Evolutionary conservation across 208 protist species (phyloP), one percentile per base, ranked within the genome.

Genomic region (Trypanosoma congolense): DNA sequence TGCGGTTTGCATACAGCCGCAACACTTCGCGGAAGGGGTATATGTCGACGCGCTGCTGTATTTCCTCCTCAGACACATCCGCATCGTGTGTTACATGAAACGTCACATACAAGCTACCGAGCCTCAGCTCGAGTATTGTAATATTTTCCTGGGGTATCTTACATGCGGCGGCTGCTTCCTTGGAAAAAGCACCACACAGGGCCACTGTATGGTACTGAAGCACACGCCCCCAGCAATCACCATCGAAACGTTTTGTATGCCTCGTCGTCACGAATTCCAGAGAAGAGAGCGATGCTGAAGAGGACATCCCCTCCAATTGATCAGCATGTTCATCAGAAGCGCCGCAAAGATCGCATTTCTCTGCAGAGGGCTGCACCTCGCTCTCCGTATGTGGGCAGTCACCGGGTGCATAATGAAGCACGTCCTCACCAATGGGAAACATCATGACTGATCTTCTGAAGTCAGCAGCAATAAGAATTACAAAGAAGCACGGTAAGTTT

Each of bases 71-170:
- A 19, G 57, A 68, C 46, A 87, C 69, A 55, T 88, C 76, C 29
- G 82, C 77, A 43, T 87, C 84, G 56, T 92, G 84, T 14, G 77
- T 81, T 2, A 92, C 84, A 40, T 86, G 80, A 49, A 92, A 87
- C 10, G 80, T 87, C 16, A 88, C 84, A 62, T 92, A 83, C 19
- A 92, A 64, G 40, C 84, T 92, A n/a, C 84, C 84, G 25, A 92
- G 80, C 36, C 78, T 70, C 40, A 92, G 71, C 40, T 80, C 62
- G 3, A 83, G 65, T 26, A 67, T 47, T 1, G 43, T 58, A 48
- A 92, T 81, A 28, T 70, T 64, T 9, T 75, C 62, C 45, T 61
- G 56, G 18, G 58, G 44, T 16, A 88, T 71, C 6, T 59, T 35
- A 19, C 80, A 70, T n/a, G 80, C 80, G 5, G 48, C 48, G 40